Percentiles rank a stretch among this genome's conserved stretches.
Evolutionary conservation across 108 stramenopile genomes (phyloP).

Genomic region (Skeletonema menzelii): DNA sequence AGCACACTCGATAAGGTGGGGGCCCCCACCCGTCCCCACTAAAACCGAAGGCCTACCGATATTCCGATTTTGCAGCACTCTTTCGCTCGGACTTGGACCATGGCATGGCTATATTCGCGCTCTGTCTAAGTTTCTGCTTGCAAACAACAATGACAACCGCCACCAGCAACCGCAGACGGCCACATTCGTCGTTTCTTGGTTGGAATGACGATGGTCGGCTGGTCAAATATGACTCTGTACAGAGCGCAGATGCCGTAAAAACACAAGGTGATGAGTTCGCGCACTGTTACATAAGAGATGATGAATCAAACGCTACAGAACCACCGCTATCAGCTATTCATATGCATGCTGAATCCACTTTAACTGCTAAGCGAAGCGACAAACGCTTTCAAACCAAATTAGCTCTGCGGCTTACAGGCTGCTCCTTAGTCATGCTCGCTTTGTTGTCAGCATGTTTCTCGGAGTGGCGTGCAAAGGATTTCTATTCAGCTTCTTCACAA

Average conservation of each 20-base stretch:
- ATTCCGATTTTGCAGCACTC: too few relatives aligned
- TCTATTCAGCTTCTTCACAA: neutral
- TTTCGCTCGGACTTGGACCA: too few relatives aligned
- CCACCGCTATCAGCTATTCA: neutral
- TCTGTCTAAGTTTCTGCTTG: too few relatives aligned
- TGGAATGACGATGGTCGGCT: neutral
- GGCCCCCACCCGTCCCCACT: too few relatives aligned
- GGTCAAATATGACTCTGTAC: neutral
- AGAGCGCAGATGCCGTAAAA: neutral
- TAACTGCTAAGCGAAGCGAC: neutral
- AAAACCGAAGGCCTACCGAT: too few relatives aligned
- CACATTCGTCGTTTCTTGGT: neutral
- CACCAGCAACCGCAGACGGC: neutral
- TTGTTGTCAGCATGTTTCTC: conserved; percentile 14
- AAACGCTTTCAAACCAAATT: conserved; percentile 35
- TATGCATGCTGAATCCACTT: neutral
- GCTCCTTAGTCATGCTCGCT: conserved; percentile 3
- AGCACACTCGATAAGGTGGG: too few relatives aligned
- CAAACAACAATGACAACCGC: neutral
- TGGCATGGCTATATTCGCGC: too few relatives aligned
- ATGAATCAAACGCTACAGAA: neutral
- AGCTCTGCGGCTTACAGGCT: conserved; percentile 20
- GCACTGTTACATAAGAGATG: neutral
- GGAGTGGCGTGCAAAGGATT: conserved; percentile 16
- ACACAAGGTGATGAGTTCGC: neutral